Percentiles rank a stretch among this genome's conserved stretches.
phyloP scores from a whole-genome alignment of 2,329 filamentous ascomycete genomes.

The Phaeosphaeriaceae sp. region DNA sequence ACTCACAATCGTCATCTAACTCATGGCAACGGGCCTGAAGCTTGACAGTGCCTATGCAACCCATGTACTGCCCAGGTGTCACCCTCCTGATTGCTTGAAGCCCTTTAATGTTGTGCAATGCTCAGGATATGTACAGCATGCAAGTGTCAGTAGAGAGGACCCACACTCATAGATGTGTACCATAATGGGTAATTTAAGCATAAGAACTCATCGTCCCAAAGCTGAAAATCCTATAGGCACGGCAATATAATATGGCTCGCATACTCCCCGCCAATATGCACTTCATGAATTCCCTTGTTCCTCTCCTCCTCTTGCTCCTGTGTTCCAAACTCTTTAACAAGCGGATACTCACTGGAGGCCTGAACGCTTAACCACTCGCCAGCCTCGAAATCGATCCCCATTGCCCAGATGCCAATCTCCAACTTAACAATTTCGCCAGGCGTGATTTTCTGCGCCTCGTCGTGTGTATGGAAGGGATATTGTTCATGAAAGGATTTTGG shows the following conservation, averaged over 20 bases:
- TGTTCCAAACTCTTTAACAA: slow-evolving; percentile 11
- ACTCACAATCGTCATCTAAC: too few species aligned
- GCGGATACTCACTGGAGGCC: slow-evolving; percentile 12
- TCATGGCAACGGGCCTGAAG: too few species aligned
- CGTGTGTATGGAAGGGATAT: slow-evolving; percentile 48
- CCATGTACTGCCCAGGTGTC: too few species aligned
- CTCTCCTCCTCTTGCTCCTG: slow-evolving; percentile 3
- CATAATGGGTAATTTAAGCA: too few species aligned
- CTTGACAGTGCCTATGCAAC: too few species aligned
- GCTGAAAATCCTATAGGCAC: background rate
- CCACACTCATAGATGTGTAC: too few species aligned
- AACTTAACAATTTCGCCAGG: slow-evolving; percentile 31
- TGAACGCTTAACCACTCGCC: slow-evolving; percentile 12
- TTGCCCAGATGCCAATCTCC: slow-evolving; percentile 31
- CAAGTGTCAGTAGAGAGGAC: too few species aligned
- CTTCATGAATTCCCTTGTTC: slow-evolving; percentile 15
- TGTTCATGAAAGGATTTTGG: slow-evolving; percentile 21
- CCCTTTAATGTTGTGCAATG: too few species aligned
- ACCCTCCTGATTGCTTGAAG: too few species aligned
- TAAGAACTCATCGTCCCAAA: too few species aligned
- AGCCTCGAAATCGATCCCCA: slow-evolving; percentile 54
- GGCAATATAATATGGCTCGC: background rate
- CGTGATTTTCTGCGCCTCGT: slow-evolving; percentile 49
- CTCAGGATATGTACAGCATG: too few species aligned
- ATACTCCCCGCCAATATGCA: slow-evolving; percentile 15